phyloP scores from a whole-genome alignment of 1,284 basidiomycete genomes.

The Neonothopanus nambi region DNA sequence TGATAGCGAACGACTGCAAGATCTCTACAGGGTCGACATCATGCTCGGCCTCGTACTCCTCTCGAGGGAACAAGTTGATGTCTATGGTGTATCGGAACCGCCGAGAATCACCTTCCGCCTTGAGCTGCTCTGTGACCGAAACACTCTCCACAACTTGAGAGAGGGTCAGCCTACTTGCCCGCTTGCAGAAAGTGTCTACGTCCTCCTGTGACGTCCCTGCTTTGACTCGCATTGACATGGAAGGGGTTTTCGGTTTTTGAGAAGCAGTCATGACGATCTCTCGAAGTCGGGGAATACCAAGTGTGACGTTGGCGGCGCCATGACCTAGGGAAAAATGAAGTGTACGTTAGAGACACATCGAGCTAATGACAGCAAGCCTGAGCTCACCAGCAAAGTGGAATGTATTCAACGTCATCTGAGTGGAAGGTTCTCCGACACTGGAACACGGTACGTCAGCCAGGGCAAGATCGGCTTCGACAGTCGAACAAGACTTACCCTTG shows the following conservation, averaged over 20 bases:
- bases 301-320: slow-evolving; percentile 98
- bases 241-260: slow-evolving; percentile 94
- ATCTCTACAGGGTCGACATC: slow-evolving; percentile 78
- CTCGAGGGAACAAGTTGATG: slow-evolving; percentile 84
- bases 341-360: slow-evolving; percentile 2
- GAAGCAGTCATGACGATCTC: slow-evolving; percentile 99
- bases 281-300: slow-evolving; percentile 97
- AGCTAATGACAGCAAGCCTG: slow-evolving; percentile 1
- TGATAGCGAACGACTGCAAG: slow-evolving; percentile 70
- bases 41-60: slow-evolving; percentile 88
- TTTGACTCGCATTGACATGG: slow-evolving; percentile 89
- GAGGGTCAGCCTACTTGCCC: slow-evolving; percentile 83
- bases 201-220: slow-evolving; percentile 53
- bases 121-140: slow-evolving; percentile 79
- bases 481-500: slow-evolving; percentile 72
- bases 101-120: slow-evolving; percentile 67
- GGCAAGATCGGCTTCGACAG: not conserved
- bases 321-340: slow-evolving; percentile 70
- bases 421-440: slow-evolving; percentile 97
- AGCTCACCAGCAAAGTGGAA: slow-evolving; percentile 95
- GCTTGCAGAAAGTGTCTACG: slow-evolving; percentile 86
- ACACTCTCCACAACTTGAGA: slow-evolving; percentile 91
- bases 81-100: slow-evolving; percentile 83
- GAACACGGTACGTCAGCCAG: slow-evolving; percentile 8
- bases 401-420: slow-evolving; percentile 99